These are phyloP conservation scores for Neospermospora avenae DNA, from an alignment of 2,329 filamentous ascomycete genomes.

Conservation along the genomic window DNA sequence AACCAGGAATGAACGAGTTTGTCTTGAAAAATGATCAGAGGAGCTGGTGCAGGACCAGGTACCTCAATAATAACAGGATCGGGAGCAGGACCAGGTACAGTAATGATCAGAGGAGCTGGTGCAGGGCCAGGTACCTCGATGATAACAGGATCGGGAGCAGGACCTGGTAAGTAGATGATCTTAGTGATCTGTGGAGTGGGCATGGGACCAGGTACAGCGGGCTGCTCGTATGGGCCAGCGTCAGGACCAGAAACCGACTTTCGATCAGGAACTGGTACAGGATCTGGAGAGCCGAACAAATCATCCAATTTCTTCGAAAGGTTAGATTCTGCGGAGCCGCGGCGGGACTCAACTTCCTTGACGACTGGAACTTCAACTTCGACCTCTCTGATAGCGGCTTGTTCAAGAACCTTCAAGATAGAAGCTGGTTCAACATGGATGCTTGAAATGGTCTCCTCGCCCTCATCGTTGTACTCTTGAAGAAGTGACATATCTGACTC, in stretches of 20 bases:
- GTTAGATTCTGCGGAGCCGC: too few relatives aligned
- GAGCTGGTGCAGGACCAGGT: neutral
- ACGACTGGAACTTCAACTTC: neutral
- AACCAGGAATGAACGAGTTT: neutral
- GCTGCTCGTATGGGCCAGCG: too few relatives aligned
- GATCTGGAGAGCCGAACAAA: too few relatives aligned
- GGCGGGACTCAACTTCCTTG: neutral
- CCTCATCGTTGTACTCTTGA: neutral
- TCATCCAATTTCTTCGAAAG: too few relatives aligned
- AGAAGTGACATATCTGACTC: neutral
- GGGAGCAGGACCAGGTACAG: too few relatives aligned
- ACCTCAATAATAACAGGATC: neutral
- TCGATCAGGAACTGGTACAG: too few relatives aligned
- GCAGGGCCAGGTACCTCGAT: too few relatives aligned
- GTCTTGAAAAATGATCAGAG: neutral
- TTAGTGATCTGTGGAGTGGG: too few relatives aligned
- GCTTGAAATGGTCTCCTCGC: neutral
- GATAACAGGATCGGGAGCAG: neutral
- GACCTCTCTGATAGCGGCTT: neutral
- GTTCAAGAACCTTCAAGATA: neutral
- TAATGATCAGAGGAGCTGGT: too few relatives aligned
- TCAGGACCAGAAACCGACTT: too few relatives aligned
- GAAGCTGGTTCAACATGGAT: neutral
- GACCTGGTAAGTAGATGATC: neutral
- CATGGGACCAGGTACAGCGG: neutral